Conservation (phyloP, 2,329 filamentous ascomycete genomes). For the Neospermospora avenae region DNA sequence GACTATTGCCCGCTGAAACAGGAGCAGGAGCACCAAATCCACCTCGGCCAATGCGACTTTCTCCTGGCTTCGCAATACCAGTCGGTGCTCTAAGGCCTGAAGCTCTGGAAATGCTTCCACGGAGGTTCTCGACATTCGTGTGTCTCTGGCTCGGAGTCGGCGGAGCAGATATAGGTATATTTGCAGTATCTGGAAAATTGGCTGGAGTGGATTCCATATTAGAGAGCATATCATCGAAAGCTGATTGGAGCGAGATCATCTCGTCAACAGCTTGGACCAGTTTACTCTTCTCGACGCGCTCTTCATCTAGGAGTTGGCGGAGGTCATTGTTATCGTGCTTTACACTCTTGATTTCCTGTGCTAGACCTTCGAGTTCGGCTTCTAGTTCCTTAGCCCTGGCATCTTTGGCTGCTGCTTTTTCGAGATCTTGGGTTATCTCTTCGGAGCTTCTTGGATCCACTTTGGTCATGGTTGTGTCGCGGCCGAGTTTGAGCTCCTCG, state of each 20-base stretch:
- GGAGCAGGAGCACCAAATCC: conserved; percentile 23
- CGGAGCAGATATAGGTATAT: conserved; percentile 8
- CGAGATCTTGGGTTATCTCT: conserved; percentile 42
- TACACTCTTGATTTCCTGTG: conserved; percentile 67
- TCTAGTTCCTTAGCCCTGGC: conserved; percentile 81
- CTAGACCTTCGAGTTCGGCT: conserved; percentile 66
- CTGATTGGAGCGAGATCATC: conserved; percentile 68
- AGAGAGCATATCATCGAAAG: conserved; percentile 36
- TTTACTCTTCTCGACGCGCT: conserved; percentile 81
- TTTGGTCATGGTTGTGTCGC: conserved; percentile 63
- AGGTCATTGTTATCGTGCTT: conserved; percentile 67
- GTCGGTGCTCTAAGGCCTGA: conserved; percentile 62
- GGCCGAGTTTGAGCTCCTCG: conserved; percentile 59
- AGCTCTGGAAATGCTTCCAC: conserved; percentile 52
- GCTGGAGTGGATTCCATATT: conserved; percentile 29
- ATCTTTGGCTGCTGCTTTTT: conserved; percentile 68
- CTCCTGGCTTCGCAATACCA: conserved; percentile 39
- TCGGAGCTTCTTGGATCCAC: conserved; percentile 46
- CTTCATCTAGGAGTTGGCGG: conserved; percentile 63
- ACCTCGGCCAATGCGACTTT: conserved; percentile 44
- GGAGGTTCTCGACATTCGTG: conserved; percentile 45
- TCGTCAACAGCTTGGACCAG: conserved; percentile 79
- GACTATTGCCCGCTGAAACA: conserved; percentile 19
- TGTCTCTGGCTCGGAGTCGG: conserved; percentile 28
- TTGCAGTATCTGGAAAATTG: conserved; percentile 26